phyloP scores from a whole-genome alignment of 305 asterid species.

The Ilex paraguariensis region DNA sequence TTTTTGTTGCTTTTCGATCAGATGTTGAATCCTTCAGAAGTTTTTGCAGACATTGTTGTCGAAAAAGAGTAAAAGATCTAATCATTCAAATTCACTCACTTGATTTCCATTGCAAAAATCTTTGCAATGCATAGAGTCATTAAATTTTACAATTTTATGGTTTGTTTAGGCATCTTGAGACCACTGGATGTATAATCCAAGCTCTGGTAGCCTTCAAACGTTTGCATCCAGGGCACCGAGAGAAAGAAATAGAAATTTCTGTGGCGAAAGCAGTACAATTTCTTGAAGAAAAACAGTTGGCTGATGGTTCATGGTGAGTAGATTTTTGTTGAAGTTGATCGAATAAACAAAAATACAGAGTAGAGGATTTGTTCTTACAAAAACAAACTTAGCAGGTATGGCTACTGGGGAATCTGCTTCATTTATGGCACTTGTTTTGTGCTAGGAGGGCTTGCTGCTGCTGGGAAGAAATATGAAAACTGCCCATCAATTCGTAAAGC shows the following conservation, averaged over 20 bases:
- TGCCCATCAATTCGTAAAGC: slow-evolving; percentile 49
- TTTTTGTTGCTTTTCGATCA: slow-evolving; percentile 6
- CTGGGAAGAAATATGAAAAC: slow-evolving; percentile 53
- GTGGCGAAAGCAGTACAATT: slow-evolving; percentile 39
- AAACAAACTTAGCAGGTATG: slow-evolving; percentile 42
- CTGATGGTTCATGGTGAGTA: slow-evolving; percentile 73
- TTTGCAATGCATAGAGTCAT: background rate
- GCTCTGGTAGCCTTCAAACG: slow-evolving; percentile 62
- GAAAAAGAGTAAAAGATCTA: slow-evolving; percentile 61
- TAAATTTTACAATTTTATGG: background rate
- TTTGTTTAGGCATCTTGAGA: slow-evolving; percentile 60
- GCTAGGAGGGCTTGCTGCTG: slow-evolving; percentile 46
- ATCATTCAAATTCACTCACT: background rate
- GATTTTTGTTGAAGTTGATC: background rate
- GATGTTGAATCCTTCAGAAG: slow-evolving; percentile 82
- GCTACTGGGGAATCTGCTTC: slow-evolving; percentile 87
- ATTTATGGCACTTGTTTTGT: slow-evolving; percentile 64
- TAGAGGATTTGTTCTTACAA: background rate
- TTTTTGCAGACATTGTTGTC: slow-evolving; percentile 77
- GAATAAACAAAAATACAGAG: background rate
- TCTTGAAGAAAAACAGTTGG: slow-evolving; percentile 56
- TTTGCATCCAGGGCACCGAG: slow-evolving; percentile 59
- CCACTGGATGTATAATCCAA: slow-evolving; percentile 51
- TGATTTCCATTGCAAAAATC: background rate
- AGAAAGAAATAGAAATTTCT: slow-evolving; percentile 56